Evolutionary conservation across 441 rosid species (phyloP), one percentile per base, ranked within the genome.

Genomic region (Populus trichocarpa): DNA sequence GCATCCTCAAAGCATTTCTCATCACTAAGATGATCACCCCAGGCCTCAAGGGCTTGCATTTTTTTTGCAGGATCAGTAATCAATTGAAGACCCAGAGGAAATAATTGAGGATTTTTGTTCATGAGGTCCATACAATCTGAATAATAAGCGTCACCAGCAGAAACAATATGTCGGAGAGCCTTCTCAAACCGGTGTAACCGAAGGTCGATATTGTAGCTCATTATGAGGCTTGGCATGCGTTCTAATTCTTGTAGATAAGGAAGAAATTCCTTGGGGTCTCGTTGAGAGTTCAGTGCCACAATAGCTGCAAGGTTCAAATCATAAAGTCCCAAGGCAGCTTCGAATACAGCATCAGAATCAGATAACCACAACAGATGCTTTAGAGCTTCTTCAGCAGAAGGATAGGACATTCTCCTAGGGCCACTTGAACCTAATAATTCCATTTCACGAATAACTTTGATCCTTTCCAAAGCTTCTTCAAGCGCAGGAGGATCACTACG

Each of bases 271-370:
- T 96, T 96, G 20, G 99, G 99, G 79, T 96, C 99, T 69, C 87
- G 89, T 50, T 96, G 97, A 81, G 98, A 91, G 84, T 96, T 94
- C 81, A 94, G 85, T 67, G 98, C 98, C 84, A 96, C 99, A 67
- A 96, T 94, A 81, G 99, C 99, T 82, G 97, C 93, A 84, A 96
- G 97, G 88, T 92, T 90, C 88, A 96, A 85, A 88, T 94, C 98
- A 72, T 94, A 94, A 79, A 94, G 95, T 72, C 99, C 99, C 72
- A 96, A 83, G 79, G 98, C 97, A 82, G 99, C 92, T 85, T 92
- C 93, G 84, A 88, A 96, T 75, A 96, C 91, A 65, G 95, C 98
- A 75, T 91, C 96, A 23, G 92, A 77, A 86, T 94, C 98, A 79
- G 94, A 89, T 85, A 96, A 81, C 99, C 99, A 96, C 75, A 96